Base-by-base conservation (phyloP, 2,329 filamentous ascomycete genomes). In the Colletotrichum caudatum region DNA sequence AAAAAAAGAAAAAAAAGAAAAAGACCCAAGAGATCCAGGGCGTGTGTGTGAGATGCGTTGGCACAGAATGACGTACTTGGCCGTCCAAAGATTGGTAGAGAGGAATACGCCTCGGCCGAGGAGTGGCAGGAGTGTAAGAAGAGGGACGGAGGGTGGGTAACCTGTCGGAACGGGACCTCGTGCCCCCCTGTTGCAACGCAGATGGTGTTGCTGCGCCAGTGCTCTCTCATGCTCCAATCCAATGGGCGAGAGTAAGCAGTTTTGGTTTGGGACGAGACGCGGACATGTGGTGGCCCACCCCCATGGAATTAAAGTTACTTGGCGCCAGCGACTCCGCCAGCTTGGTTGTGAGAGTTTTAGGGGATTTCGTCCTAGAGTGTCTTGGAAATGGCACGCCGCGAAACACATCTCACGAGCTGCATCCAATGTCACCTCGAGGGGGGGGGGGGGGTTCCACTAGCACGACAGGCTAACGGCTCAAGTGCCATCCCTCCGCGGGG, bases 251-350 rank as follows among this genome's bases (percentile, higher is more conserved):
- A 46, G 64, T 39, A 33, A 51, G 53, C 44, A 20, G 44, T 64
- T 64, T 51, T 71, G 69, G 53, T 29, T 51, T 71, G 69, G 53
- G 18, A 51, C 39, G 44, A 63, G 37, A 41, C 53, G 53, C 33
- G 14, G 48, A 53, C n/a, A 33, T 53, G 35, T 53, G 41, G 20
- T 46, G 39, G 29, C 65, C 69, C 69, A 71, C 69, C 39, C 23
- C 16, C 23, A 26, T 20, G 39, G 41, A 69, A 71, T 61, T 71
- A 71, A 71, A 71, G 69, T 71, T 71, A 23, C 69, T 71, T 71
- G 69, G 69, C 69, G 14, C 20, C 53, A 37, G 53, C 33, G 53
- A 71, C 69, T 71, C 69, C 69, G 65, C 58, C 69, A 58, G 64
- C 53, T 71, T 64, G 69, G 69, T 71, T 29, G 69, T 64, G 68